Evolutionary conservation across 495 filamentous ascomycete genomes (phyloP).

Genomic region (Jackrogersella multiformis): DNA sequence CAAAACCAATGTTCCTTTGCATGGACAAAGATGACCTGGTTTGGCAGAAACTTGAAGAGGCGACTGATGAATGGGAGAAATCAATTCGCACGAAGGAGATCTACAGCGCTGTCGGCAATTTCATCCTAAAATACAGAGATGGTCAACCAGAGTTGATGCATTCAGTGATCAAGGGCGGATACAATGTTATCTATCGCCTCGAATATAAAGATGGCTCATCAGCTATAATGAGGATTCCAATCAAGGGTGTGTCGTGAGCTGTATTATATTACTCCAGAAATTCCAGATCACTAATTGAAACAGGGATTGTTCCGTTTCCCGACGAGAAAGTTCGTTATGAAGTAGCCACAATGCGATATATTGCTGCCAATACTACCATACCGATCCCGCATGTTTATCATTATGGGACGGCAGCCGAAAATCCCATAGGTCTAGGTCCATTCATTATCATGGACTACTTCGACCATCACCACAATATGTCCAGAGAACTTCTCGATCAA

Average conservation of each 20-base stretch:
- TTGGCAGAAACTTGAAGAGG: constrained; percentile 45
- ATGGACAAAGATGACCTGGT: constrained; percentile 41
- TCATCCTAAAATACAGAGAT: background rate
- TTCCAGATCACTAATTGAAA: background rate
- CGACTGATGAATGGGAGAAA: constrained; percentile 33
- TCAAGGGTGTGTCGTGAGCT: background rate
- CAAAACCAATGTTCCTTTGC: constrained; percentile 13
- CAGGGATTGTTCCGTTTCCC: constrained; percentile 18
- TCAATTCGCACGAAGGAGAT: constrained; percentile 11
- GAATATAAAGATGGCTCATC: constrained; percentile 43
- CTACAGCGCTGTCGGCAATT: background rate
- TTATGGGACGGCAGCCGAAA: constrained; percentile 45
- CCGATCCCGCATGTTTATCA: constrained; percentile 49
- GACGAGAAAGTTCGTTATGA: constrained; percentile 38
- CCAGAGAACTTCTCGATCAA: constrained; percentile 45
- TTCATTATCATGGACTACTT: constrained; percentile 62
- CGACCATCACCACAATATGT: constrained; percentile 46
- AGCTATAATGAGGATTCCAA: constrained; percentile 26
- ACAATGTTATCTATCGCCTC: constrained; percentile 42
- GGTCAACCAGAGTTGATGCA: background rate
- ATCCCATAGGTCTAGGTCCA: constrained; percentile 49
- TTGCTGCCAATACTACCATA: constrained; percentile 52
- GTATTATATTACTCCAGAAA: too few species aligned
- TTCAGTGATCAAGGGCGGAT: constrained; percentile 38
- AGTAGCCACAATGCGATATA: constrained; percentile 54